phyloP scores from a whole-genome alignment of 1,284 basidiomycete species.

The Exobasidium cylindrosporum region DNA sequence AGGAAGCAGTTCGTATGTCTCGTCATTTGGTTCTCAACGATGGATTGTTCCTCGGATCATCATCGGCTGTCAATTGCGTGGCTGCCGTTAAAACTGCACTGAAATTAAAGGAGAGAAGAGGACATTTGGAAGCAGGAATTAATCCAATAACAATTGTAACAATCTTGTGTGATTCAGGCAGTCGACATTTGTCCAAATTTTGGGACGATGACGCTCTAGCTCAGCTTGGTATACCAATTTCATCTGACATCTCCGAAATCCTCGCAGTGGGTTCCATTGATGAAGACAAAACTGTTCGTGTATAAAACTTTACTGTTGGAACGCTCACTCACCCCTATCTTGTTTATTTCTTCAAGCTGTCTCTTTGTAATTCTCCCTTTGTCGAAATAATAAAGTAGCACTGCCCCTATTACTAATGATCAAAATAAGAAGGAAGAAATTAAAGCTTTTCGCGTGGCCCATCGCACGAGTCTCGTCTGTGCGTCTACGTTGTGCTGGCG shows the following conservation, averaged over 20 bases:
- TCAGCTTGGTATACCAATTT: constrained; percentile 29
- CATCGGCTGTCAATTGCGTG: constrained; percentile 91
- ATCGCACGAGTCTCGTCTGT: no score
- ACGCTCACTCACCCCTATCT: no score
- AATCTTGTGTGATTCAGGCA: constrained; percentile 49
- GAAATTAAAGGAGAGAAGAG: constrained; percentile 29
- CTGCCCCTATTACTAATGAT: no score
- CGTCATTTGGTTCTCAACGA: constrained; percentile 62
- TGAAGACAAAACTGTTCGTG: not conserved
- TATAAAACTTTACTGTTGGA: no score
- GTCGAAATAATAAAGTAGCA: no score
- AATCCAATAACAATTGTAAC: constrained; percentile 45
- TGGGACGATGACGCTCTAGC: constrained; percentile 39
- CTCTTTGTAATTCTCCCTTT: no score
- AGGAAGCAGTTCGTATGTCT: constrained; percentile 50
- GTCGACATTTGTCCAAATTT: constrained; percentile 52
- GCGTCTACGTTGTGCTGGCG: no score
- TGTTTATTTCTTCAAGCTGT: no score
- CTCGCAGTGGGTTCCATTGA: constrained; percentile 15
- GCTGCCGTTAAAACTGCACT: constrained; percentile 65
- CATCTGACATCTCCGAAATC: constrained; percentile 46
- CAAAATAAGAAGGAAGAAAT: no score
- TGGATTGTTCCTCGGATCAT: constrained; percentile 91
- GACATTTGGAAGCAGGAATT: constrained; percentile 2
- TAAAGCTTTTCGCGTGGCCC: no score